phyloP scores from a whole-genome alignment of 148 eudicot species.

The Agrostemma githago region DNA sequence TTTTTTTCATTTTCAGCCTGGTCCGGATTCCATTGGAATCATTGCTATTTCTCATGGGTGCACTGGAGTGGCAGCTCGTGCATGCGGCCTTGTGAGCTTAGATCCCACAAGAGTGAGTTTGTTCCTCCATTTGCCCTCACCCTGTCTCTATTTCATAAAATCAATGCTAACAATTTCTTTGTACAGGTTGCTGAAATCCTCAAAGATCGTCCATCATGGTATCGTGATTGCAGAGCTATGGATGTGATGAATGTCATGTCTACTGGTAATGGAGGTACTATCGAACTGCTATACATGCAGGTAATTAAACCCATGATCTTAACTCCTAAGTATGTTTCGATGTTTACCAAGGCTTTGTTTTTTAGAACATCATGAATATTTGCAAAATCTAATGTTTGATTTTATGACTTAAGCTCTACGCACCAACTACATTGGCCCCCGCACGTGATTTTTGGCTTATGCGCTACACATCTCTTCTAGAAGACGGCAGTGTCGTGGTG shows the following conservation, averaged over 20 bases:
- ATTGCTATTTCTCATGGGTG: conserved; percentile 48
- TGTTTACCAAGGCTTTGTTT: not conserved
- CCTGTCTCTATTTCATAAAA: not conserved
- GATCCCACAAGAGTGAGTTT: conserved; percentile 45
- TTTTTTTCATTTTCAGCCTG: conserved; percentile 34
- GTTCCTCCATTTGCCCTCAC: not conserved
- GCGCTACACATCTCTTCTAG: conserved; percentile 79
- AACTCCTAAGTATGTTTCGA: not conserved
- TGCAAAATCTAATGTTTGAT: conserved; percentile 14
- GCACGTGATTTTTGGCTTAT: conserved; percentile 92
- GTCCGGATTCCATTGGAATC: conserved; percentile 56
- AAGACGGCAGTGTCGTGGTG: conserved; percentile 96
- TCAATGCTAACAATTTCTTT: not conserved
- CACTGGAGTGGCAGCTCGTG: conserved; percentile 57
- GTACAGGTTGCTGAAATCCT: conserved; percentile 43
- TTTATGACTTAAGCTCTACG: conserved; percentile 53
- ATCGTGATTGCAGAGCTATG: conserved; percentile 46
- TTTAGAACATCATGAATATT: not conserved
- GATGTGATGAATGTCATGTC: conserved; percentile 44
- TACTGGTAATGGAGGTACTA: conserved; percentile 43
- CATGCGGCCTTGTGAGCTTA: conserved; percentile 53
- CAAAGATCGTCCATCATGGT: conserved; percentile 48
- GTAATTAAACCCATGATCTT: conserved; percentile 20
- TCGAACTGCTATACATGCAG: conserved; percentile 45
- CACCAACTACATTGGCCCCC: conserved; percentile 89